A percentile compares a stretch with the other conserved stretches of the same genome.
Evolutionary conservation across 139 green algal genomes (phyloP).

Genomic region (Zygnema circumcarinatum): DNA sequence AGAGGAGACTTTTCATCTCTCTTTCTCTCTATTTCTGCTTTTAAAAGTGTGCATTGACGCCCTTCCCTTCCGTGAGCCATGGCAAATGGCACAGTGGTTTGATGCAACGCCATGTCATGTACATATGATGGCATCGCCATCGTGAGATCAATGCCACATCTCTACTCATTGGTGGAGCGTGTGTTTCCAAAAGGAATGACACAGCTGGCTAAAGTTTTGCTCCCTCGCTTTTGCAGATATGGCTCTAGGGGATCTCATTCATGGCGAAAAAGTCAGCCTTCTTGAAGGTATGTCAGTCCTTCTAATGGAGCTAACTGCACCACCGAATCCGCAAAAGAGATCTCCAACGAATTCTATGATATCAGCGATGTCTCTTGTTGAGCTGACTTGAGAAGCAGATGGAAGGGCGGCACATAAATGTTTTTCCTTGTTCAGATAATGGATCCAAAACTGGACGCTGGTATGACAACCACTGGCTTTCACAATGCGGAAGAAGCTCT

Average conservation of each 20-base stretch:
- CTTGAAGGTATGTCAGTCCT: conserved; percentile 88
- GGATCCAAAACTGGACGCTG: conserved; percentile 90
- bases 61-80: too few species aligned
- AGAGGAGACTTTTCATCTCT: too few species aligned
- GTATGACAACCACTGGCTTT: conserved; percentile 45
- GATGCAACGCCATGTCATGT: not conserved
- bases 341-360: too few species aligned
- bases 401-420: too few species aligned
- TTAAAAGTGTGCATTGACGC: too few species aligned
- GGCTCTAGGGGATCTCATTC: conserved; percentile 76
- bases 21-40: too few species aligned
- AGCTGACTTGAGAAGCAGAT: too few species aligned
- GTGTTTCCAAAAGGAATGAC: not conserved
- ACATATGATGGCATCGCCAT: not conserved
- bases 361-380: too few species aligned
- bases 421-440: conserved; percentile 63
- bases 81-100: not conserved
- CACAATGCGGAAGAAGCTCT: conserved; percentile 62
- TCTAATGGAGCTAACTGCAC: conserved; percentile 71
- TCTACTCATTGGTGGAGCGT: not conserved
- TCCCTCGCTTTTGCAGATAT: conserved; percentile 61
- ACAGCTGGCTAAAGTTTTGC: too few species aligned
- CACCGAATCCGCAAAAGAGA: too few species aligned
- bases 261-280: conserved; percentile 80
- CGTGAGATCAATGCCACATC: not conserved